phyloP scores from a whole-genome alignment of 2,329 filamentous ascomycete genomes.

The Aspergillus sp. region DNA sequence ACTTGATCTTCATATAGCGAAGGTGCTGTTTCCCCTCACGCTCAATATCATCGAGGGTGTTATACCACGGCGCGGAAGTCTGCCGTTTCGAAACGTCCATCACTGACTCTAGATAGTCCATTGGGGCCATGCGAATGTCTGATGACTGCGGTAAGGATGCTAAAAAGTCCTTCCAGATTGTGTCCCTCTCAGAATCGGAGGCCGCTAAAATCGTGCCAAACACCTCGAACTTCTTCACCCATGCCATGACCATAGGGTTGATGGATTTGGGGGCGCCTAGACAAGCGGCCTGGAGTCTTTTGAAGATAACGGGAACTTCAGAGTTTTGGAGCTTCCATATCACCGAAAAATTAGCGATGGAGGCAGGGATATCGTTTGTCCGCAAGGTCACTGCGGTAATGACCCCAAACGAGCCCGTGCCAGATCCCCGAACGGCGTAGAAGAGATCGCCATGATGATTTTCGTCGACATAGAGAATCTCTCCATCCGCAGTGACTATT shows the following conservation, averaged over 20 bases:
- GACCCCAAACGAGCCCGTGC: not conserved
- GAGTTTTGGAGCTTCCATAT: not conserved
- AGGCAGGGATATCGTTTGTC: not conserved
- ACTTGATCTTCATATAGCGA: conserved; percentile 4
- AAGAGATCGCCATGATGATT: not conserved
- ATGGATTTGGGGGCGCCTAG: not conserved
- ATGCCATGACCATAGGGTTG: not conserved
- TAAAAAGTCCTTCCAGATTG: not conserved
- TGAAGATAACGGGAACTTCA: not conserved
- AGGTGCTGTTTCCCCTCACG: not conserved
- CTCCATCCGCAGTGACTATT: not conserved
- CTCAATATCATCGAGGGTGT: not conserved
- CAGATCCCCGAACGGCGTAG: not conserved
- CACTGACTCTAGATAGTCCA: not conserved
- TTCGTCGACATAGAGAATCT: not conserved
- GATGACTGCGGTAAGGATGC: not conserved
- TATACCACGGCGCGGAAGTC: not conserved
- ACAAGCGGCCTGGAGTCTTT: not conserved
- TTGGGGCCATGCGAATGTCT: not conserved
- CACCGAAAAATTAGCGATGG: not conserved
- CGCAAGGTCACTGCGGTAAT: not conserved
- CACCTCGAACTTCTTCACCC: not conserved
- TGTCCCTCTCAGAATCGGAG: not conserved
- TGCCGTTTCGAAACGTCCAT: not conserved
- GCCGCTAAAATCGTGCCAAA: not conserved